These are phyloP conservation scores for Noccaea bulbosa DNA, from an alignment of 345 rosid species.

Conservation along the genomic window DNA sequence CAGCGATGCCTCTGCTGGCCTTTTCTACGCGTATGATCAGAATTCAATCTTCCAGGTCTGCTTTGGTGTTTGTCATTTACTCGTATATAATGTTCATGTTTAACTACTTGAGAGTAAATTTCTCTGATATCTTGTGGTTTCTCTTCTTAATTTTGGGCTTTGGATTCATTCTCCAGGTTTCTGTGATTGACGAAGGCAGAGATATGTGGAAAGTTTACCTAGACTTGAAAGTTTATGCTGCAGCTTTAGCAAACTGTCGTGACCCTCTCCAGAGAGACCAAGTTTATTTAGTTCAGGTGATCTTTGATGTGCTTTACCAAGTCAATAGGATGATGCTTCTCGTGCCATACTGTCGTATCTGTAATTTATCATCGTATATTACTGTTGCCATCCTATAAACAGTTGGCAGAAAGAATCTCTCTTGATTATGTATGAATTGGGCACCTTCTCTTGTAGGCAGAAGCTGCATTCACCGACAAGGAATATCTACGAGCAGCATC, in stretches of 20 bases:
- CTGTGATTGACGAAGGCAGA: slow-evolving; percentile 92
- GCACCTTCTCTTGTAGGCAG: slow-evolving; percentile 75
- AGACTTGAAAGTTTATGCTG: slow-evolving; percentile 92
- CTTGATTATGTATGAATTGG: slow-evolving; percentile 40
- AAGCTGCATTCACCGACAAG: slow-evolving; percentile 79
- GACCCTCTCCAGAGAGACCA: slow-evolving; percentile 96
- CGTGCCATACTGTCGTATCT: slow-evolving; percentile 21
- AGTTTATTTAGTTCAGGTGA: slow-evolving; percentile 96
- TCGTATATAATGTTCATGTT: slow-evolving; percentile 25
- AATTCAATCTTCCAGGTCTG: slow-evolving; percentile 92
- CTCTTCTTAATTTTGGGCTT: slow-evolving; percentile 29
- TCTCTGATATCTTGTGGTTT: slow-evolving; percentile 22
- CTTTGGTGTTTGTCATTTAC: slow-evolving; percentile 23
- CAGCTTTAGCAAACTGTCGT: slow-evolving; percentile 87
- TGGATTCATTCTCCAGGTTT: slow-evolving; percentile 61
- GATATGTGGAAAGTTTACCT: slow-evolving; percentile 99
- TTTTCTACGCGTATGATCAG: slow-evolving; percentile 97
- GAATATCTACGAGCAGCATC: slow-evolving; percentile 95
- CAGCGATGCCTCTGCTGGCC: slow-evolving; percentile 96
- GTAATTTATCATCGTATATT: not conserved
- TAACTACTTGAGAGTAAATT: slow-evolving; percentile 15
- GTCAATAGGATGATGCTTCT: slow-evolving; percentile 18
- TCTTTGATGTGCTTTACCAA: slow-evolving; percentile 23
- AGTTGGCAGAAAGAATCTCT: slow-evolving; percentile 25
- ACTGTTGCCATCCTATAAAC: slow-evolving; percentile 11